These are phyloP conservation scores for Pelargonium citronellum DNA, from an alignment of 441 rosid species.

Conservation along the genomic window DNA sequence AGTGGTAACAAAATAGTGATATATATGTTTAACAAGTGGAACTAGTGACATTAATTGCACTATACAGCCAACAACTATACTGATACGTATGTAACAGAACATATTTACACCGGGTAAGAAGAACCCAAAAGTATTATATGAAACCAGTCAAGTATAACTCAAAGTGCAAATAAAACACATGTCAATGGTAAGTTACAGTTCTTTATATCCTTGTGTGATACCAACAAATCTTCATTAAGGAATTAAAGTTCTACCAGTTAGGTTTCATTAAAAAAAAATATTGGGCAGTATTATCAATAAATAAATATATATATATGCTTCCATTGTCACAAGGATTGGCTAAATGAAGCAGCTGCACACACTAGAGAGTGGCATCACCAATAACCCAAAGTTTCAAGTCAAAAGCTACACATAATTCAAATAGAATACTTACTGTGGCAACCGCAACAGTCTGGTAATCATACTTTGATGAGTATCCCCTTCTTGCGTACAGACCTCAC, in stretches of 20 bases:
- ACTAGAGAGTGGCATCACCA: neutral
- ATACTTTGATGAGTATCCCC: constrained; percentile 66
- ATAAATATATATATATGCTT: neutral
- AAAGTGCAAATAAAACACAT: neutral
- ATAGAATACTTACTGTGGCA: constrained; percentile 67
- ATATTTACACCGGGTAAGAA: neutral
- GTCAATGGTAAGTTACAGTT: constrained; percentile 7
- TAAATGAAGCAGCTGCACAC: neutral
- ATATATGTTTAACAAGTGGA: neutral
- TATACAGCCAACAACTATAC: neutral
- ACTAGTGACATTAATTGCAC: neutral
- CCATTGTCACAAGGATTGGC: neutral
- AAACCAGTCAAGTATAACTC: neutral
- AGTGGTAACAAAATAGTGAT: neutral
- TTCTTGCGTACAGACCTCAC: constrained; percentile 63
- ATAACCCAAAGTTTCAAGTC: neutral
- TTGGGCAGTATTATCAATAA: too few species aligned
- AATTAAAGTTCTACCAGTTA: neutral
- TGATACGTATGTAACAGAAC: neutral
- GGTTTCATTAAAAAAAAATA: neutral
- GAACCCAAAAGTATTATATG: neutral
- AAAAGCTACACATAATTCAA: neutral
- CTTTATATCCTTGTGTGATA: neutral
- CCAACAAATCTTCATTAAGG: neutral
- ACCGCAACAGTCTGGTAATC: constrained; percentile 66